Evolutionary conservation across 2,329 filamentous ascomycete species (phyloP), one percentile per base, ranked within the genome.

Genomic region (Fusarium dlaminii): DNA sequence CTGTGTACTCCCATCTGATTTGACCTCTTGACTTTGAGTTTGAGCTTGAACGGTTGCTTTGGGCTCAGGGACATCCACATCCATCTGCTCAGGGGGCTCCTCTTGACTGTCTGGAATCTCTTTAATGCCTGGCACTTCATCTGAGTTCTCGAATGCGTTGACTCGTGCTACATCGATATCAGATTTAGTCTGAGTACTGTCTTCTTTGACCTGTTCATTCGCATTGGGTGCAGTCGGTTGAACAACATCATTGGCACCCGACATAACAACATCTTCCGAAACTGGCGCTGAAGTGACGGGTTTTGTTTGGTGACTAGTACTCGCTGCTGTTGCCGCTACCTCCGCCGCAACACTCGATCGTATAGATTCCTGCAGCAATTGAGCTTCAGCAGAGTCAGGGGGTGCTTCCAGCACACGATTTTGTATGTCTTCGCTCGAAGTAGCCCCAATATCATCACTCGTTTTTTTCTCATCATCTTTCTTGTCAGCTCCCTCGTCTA

Each of bases 321-420:
- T 66, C n/a, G 37, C 46, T 29, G 52, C 64, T 29, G 52, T 20
- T 29, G 43, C 27, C 11, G 37, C 32, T 52, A 20, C 37, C 32
- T 60, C 67, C 14, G 39, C 75, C 48, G 74, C 76, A 29, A 74
- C 74, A 43, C 45, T 77, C 14, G 81, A 81, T 46, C 78, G 75
- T 48, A 82, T 81, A 39, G 83, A 85, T 73, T 86, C 87, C 72
- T 83, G 84, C 48, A 85, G 79, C 66, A 84, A 81, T 73, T 85
- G 87, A 29, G 84, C 84, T 72, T 89, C 86, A 5, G 84, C 84
- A 24, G 75, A 79, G 43, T 79, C 63, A 55, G 72, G 74, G 63
- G 74, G 68, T 46, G 67, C 61, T 51, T 77, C 69, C 68, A 76
- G 43, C 14, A 74, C 75, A 29, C 69, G 62, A n/a, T 72, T 69